Evolutionary conservation across 768 basidiomycete genomes (phyloP), one percentile per base, ranked within the genome.

Genomic region (Leccinum rimulosum): DNA sequence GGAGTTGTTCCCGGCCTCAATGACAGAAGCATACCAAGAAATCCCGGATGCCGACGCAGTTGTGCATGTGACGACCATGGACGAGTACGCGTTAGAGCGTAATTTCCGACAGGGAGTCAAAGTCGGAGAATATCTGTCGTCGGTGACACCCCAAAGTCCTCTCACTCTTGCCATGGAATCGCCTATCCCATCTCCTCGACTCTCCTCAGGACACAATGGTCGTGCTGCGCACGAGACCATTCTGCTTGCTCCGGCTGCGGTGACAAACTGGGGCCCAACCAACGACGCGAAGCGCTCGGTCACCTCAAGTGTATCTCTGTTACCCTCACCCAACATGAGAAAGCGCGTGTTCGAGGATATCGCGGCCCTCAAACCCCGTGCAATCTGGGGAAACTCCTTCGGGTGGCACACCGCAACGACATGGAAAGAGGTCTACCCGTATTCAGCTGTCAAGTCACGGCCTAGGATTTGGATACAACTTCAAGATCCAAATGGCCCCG

Each of bases 61-160:
- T 2, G 63, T 55, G 9, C 59, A 61, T 6, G 57, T 50, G 17
- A 68, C 64, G 15, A 61, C 61, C 40, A 65, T 57, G 54, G 72
- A 73, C 19, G 71, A 67, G 27, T 67, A 65, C n/a, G 60, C 63
- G 14, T 48, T 71, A 25, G 64, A 54, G 49, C 40, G 22, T 48
- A 40, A 60, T 30, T 47, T 45, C 33, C 49, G 2, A 15, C 48
- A 59, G 50, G 54, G 27, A 30, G 22, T 27, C 40, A 79, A 84
- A 63, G 69, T 87, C 31, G 84, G 89, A 63, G 25, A 25, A 25
- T 89, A 78, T 65, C 65, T 76, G 12, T 91, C 87, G 84, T 86
- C 88, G 8, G 76, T 84, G 22, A 83, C 87, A 3, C 88, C 89
- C 11, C 69, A 68, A 1, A 88, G 87, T 10, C 88, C 88, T 19